Conservation (phyloP, 805 yeast species). For the Lipomyces orientalis region DNA sequence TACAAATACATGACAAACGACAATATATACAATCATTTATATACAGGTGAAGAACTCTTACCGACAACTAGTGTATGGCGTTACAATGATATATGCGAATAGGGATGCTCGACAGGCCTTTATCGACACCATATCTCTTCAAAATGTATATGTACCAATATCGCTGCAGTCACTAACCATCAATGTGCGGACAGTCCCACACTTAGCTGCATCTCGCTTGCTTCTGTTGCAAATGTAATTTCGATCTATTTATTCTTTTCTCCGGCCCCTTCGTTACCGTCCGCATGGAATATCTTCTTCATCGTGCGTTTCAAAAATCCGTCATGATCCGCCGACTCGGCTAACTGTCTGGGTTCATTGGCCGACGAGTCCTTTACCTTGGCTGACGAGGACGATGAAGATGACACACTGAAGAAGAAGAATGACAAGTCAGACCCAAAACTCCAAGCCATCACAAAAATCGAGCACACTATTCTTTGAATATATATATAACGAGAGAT, state of each 20-base stretch:
- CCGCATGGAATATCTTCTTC: conserved; percentile 27
- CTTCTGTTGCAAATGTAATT: not conserved
- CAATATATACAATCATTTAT: not conserved
- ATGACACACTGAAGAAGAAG: conserved; percentile 5
- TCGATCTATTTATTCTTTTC: not conserved
- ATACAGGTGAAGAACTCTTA: not conserved
- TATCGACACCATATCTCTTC: not conserved
- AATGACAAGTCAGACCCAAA: conserved; percentile 9
- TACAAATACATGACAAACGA: not conserved
- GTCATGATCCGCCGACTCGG: conserved; percentile 5
- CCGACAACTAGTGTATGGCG: not conserved
- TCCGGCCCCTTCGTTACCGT: conserved; percentile 6
- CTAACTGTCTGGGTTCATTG: not conserved
- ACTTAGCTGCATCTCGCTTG: not conserved
- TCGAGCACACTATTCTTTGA: not conserved
- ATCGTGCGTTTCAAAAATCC: conserved; percentile 30
- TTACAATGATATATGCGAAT: not conserved
- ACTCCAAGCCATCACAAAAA: conserved; percentile 6
- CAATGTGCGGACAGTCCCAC: too few relatives aligned
- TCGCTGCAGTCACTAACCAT: not conserved
- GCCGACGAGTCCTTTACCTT: not conserved
- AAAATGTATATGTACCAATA: not conserved
- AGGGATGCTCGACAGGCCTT: not conserved
- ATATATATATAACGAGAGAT: not conserved
- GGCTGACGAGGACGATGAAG: conserved; percentile 13